Base-by-base conservation (phyloP, 2,329 filamentous ascomycete species). In the Fusarium tupiense region DNA sequence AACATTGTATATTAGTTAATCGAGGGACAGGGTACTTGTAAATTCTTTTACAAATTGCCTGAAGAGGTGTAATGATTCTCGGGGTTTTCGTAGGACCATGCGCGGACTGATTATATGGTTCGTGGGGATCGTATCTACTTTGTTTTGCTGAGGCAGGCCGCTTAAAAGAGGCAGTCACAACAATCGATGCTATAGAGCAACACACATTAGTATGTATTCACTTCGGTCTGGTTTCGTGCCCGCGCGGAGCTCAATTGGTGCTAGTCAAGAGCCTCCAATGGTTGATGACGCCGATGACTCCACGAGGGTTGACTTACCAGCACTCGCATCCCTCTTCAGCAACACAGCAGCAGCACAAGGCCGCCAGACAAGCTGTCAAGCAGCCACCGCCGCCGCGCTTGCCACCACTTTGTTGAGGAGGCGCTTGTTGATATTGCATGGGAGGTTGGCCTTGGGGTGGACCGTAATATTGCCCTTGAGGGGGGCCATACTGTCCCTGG, bases 311-410 rank as follows among this genome's bases (percentile, higher is more conserved):
- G 16, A 74, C 76, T 56, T 82, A 84, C 84, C 86, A 88, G 73
- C 84, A 85, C 76, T 88, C 86, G 78, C 86, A 88, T 37, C 82
- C 83, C 73, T 87, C 86, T 64, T 88, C 86, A 49, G 83, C 81
- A 61, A 85, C 83, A 71, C 85, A 88, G 79, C 86, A 88, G 79
- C 85, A 87, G 81, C 86, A 88, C 61, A 88, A 76, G 22, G 83
- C 81, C 14, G 86, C 86, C 53, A 88, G 79, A 81, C 86, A 88
- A 64, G 82, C 85, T 49, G 83, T 82, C 60, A 88, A 76, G 75
- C 86, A 88, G 74, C 83, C 82, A 54, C 82, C 80, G 60, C 82
- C 80, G 64, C 82, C 82, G 57, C 82, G 79, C 68, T 79, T 79
- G 71, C 75, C 69, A 64, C 82, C 81, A 65, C 81, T 79, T 67